Conservation (phyloP, 1,139 yeast genomes). For the Sugiyamaella neomexicana region DNA sequence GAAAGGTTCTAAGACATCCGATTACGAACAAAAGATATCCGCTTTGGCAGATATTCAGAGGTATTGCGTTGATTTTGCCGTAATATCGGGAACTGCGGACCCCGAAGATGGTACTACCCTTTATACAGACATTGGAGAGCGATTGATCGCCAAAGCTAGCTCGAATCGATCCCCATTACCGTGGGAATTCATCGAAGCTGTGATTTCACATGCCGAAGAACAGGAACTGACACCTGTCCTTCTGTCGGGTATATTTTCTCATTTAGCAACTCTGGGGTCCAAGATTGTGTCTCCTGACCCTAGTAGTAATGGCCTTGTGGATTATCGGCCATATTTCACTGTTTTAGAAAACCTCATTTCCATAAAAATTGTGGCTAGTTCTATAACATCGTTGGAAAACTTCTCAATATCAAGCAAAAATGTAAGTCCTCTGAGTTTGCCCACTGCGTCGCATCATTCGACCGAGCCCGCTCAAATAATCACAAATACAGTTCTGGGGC, state of each 20-base stretch:
- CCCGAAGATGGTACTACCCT: constrained; percentile 20
- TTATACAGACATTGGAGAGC: constrained; percentile 24
- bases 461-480: constrained; percentile 54
- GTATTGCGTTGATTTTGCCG: constrained; percentile 24
- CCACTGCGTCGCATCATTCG: constrained; percentile 12
- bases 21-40: constrained; percentile 21
- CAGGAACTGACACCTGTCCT: constrained; percentile 54
- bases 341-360: constrained; percentile 61
- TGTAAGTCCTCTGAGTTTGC: constrained; percentile 26
- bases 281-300: constrained; percentile 25
- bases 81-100: constrained; percentile 25
- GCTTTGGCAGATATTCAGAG: constrained; percentile 24
- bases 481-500: constrained; percentile 67
- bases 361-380: constrained; percentile 61
- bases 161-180: constrained; percentile 28
- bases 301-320: constrained; percentile 24
- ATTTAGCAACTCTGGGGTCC: constrained; percentile 15
- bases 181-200: constrained; percentile 57
- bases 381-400: constrained; percentile 57
- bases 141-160: constrained; percentile 26
- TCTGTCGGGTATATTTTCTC: constrained; percentile 4
- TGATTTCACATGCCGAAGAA: constrained; percentile 59
- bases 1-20: constrained; percentile 15
- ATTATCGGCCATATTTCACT: constrained; percentile 53
- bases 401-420: constrained; percentile 39